Evolutionary conservation across 2,329 filamentous ascomycete genomes (phyloP).

Genomic region (Ceratocystis papillata): DNA sequence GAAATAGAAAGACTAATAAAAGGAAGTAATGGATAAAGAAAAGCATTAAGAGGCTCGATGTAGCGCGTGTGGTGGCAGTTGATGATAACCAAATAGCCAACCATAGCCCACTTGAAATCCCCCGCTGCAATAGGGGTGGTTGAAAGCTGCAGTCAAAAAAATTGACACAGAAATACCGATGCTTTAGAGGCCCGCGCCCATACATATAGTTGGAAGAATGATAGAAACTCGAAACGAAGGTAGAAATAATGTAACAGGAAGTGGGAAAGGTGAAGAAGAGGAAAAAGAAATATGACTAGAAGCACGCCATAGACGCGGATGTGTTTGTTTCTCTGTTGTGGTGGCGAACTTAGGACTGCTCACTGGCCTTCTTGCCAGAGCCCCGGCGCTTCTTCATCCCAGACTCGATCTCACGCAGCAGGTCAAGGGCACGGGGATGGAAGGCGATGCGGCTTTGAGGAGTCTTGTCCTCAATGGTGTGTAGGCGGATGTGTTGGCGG

Average conservation of each 20-base stretch:
- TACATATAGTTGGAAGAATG: constrained; percentile 15
- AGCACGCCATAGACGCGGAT: constrained; percentile 13
- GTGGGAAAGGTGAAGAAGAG: constrained; percentile 5
- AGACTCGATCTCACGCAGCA: constrained; percentile 26
- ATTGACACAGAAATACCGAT: not conserved
- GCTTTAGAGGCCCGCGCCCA: constrained; percentile 9
- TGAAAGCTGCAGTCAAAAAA: constrained; percentile 5
- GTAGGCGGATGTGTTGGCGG: constrained; percentile 33
- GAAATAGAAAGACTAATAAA: constrained; percentile 16
- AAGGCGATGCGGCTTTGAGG: constrained; percentile 31
- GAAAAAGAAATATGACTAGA: constrained; percentile 17
- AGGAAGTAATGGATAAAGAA: constrained; percentile 7
- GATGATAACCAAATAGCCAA: constrained; percentile 2
- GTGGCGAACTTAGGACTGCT: constrained; percentile 11
- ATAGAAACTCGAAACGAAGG: constrained; percentile 18
- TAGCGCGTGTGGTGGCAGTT: not conserved
- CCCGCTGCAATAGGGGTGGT: not conserved
- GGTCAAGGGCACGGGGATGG: constrained; percentile 27
- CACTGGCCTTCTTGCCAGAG: constrained; percentile 24
- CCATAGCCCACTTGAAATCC: not conserved
- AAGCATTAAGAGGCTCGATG: not conserved
- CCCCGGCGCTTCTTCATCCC: constrained; percentile 24
- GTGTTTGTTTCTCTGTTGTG: not conserved
- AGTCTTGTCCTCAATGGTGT: constrained; percentile 28
- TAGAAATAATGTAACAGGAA: constrained; percentile 19